These are phyloP conservation scores for Bocquillonia castaneifolia DNA, from an alignment of 441 rosid genomes.

Conservation along the genomic window DNA sequence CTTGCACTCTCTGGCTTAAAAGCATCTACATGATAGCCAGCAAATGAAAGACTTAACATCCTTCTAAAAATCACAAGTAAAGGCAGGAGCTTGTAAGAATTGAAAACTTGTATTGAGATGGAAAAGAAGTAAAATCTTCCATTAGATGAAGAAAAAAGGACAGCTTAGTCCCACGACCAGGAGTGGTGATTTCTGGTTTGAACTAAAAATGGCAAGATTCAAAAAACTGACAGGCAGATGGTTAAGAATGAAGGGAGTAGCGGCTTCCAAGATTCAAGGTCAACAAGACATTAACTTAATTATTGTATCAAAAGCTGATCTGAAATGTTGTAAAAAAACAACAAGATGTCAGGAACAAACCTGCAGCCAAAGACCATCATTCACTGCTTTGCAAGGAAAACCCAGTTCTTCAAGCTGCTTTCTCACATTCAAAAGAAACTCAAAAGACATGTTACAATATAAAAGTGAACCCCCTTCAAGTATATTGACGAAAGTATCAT, in stretches of 20 bases:
- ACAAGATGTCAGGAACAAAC: conserved; percentile 36
- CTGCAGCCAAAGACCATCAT: conserved; percentile 98
- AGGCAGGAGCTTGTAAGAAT: background rate
- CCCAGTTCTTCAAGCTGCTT: conserved; percentile 94
- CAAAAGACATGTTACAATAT: conserved; percentile 93
- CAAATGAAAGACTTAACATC: conserved; percentile 23
- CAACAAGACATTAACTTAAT: background rate
- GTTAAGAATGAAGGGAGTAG: background rate
- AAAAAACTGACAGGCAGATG: background rate
- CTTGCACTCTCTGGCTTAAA: conserved; percentile 82
- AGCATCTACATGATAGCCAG: conserved; percentile 60
- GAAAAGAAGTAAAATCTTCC: conserved; percentile 9
- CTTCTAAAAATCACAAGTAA: conserved; percentile 7
- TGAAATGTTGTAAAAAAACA: background rate
- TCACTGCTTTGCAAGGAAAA: conserved; percentile 92
- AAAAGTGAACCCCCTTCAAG: conserved; percentile 93
- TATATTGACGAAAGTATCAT: conserved; percentile 71
- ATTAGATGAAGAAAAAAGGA: background rate
- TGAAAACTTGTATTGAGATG: conserved; percentile 5
- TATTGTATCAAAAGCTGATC: background rate
- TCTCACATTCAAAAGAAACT: conserved; percentile 79
- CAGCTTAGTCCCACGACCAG: background rate
- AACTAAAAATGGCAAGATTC: background rate
- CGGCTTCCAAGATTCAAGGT: conserved; percentile 1
- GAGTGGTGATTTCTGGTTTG: conserved; percentile 1